Conservation (phyloP, 1,284 basidiomycete species). For the Ceratobasidium sp. region DNA sequence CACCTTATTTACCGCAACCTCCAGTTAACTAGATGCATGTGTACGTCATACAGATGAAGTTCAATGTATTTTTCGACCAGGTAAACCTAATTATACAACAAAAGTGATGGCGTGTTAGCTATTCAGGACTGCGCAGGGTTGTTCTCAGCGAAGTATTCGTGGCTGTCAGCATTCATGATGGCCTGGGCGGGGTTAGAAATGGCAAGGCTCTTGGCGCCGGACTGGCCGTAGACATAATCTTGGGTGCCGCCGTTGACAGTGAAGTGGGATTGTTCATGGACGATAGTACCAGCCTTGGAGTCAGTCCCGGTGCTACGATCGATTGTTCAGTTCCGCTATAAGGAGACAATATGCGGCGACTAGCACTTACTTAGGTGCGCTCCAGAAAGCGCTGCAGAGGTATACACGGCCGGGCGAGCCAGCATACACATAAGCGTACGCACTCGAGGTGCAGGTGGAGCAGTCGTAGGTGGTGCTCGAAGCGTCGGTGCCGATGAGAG, state of each 20-base stretch:
- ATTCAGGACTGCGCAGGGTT: conserved; percentile 27
- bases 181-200: conserved; percentile 28
- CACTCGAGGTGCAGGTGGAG: conserved; percentile 36
- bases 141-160: conserved; percentile 41
- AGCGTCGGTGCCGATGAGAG: conserved; percentile 20
- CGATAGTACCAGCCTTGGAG: conserved; percentile 40
- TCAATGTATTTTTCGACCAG: too few species aligned
- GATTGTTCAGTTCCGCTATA: background rate
- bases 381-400: conserved; percentile 41
- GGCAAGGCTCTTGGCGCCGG: conserved; percentile 23
- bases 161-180: conserved; percentile 40
- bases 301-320: conserved; percentile 33
- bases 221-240: conserved; percentile 37
- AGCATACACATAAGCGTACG: conserved; percentile 40
- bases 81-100: background rate
- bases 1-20: too few species aligned
- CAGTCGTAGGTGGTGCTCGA: conserved; percentile 39
- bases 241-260: conserved; percentile 39
- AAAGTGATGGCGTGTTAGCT: background rate
- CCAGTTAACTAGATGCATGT: too few species aligned
- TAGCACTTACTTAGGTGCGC: conserved; percentile 33
- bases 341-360: background rate
- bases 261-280: conserved; percentile 42
- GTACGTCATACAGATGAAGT: too few species aligned
- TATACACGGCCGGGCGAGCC: conserved; percentile 34